These are phyloP conservation scores for Ettlia oleoabundans DNA, from an alignment of 139 green algal genomes.

Conservation along the genomic window DNA sequence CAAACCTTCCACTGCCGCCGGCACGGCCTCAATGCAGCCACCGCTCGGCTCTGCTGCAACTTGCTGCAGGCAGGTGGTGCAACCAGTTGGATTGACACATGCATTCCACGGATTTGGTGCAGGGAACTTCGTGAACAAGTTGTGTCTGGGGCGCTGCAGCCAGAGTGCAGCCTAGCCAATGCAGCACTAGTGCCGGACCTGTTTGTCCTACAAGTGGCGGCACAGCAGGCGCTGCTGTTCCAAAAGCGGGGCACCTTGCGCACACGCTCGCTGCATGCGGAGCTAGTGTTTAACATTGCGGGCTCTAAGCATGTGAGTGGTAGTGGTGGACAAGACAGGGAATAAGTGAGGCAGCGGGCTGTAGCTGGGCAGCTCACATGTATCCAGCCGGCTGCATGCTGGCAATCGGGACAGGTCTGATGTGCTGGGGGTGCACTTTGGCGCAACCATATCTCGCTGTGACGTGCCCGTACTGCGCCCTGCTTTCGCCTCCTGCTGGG, in stretches of 20 bases:
- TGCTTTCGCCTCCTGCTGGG: neutral
- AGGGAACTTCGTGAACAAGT: constrained; percentile 51
- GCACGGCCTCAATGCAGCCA: too few relatives aligned
- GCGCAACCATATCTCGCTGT: neutral
- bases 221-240: constrained; percentile 43
- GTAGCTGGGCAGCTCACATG: too few relatives aligned
- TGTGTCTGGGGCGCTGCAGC: constrained; percentile 24
- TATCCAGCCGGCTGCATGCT: too few relatives aligned
- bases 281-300: constrained; percentile 67
- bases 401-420: too few relatives aligned
- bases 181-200: constrained; percentile 50
- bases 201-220: constrained; percentile 56
- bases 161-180: constrained; percentile 54
- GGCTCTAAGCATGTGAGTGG: constrained; percentile 63
- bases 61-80: too few relatives aligned
- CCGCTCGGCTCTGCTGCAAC: neutral
- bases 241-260: constrained; percentile 34
- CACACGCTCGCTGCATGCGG: constrained; percentile 59
- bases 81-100: neutral
- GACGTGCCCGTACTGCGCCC: too few relatives aligned
- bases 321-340: too few relatives aligned
- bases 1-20: too few relatives aligned
- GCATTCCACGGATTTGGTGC: too few relatives aligned
- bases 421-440: too few relatives aligned
- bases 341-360: too few relatives aligned